phyloP scores from a whole-genome alignment of 805 yeast genomes.

The Kazachstania psychrophila region DNA sequence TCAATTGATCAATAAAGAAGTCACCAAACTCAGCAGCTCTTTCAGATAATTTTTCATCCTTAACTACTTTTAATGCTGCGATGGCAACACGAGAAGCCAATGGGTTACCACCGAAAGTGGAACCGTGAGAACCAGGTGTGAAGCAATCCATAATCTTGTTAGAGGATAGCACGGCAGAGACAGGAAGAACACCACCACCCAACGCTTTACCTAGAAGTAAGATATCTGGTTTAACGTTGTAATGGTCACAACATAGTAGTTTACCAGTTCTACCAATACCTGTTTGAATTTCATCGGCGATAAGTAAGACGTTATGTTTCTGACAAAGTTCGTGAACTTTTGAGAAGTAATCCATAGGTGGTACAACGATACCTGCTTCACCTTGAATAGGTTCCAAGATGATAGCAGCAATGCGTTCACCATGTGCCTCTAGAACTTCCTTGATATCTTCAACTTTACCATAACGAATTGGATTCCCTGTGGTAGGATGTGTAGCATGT shows the following conservation, averaged over 20 bases:
- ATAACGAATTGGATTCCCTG: conserved; percentile 57
- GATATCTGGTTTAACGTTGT: conserved; percentile 76
- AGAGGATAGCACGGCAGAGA: conserved; percentile 85
- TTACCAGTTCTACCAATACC: conserved; percentile 97
- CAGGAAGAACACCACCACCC: conserved; percentile 91
- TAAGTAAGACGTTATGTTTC: conserved; percentile 75
- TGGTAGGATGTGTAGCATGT: conserved; percentile 78
- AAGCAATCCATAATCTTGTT: conserved; percentile 79
- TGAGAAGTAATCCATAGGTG: conserved; percentile 71
- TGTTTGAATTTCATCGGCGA: conserved; percentile 95
- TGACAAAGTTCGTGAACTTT: conserved; percentile 67
- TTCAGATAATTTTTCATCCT: conserved; percentile 76
- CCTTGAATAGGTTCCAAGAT: conserved; percentile 95
- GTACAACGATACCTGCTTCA: conserved; percentile 96
- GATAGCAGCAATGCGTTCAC: conserved; percentile 84
- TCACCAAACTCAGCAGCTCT: conserved; percentile 67
- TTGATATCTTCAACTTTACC: conserved; percentile 83
- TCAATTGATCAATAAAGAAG: conserved; percentile 51
- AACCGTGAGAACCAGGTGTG: conserved; percentile 94
- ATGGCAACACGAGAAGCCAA: conserved; percentile 86
- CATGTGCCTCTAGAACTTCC: conserved; percentile 68
- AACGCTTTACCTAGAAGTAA: conserved; percentile 88
- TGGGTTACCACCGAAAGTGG: conserved; percentile 97
- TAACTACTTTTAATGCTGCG: conserved; percentile 85
- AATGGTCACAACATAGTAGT: conserved; percentile 85